Percentiles rank a stretch among this genome's conserved stretches.
Evolutionary conservation across 2,329 filamentous ascomycete genomes (phyloP).

Genomic region (Blumeriella jaapii): DNA sequence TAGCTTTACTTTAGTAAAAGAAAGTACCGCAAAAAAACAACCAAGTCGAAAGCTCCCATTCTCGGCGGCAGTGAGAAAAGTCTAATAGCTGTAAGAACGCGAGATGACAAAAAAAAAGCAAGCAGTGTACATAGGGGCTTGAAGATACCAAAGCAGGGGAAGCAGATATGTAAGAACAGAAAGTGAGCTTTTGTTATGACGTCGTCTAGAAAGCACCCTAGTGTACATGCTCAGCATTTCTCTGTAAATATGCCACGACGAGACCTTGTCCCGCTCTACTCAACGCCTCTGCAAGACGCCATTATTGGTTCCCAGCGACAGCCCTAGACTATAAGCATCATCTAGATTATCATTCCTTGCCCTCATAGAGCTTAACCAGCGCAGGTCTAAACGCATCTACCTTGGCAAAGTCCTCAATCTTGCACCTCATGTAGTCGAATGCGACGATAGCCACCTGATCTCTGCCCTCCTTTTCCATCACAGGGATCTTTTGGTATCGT

Average conservation of each 20-base stretch:
- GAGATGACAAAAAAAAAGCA: no score
- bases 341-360: slow-evolving; percentile 14
- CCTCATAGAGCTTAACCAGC: slow-evolving; percentile 43
- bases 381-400: slow-evolving; percentile 52
- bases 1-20: no score
- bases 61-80: no score
- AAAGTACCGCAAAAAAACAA: no score
- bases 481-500: slow-evolving; percentile 50
- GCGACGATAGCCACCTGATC: slow-evolving; percentile 59
- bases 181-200: slow-evolving; percentile 1
- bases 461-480: slow-evolving; percentile 31
- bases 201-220: no score
- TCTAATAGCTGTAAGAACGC: no score
- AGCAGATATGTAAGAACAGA: not conserved
- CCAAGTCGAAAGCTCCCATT: no score
- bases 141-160: no score
- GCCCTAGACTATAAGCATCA: not conserved
- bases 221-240: no score
- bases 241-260: slow-evolving; percentile 4
- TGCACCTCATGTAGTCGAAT: slow-evolving; percentile 70
- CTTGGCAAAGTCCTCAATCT: slow-evolving; percentile 57
- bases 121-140: no score
- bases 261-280: not conserved
- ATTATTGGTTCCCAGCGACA: no score
- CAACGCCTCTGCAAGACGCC: not conserved